These are phyloP conservation scores for Podila epicladia DNA, from an alignment of 192 early-diverging fungal genomes.

Conservation along the genomic window DNA sequence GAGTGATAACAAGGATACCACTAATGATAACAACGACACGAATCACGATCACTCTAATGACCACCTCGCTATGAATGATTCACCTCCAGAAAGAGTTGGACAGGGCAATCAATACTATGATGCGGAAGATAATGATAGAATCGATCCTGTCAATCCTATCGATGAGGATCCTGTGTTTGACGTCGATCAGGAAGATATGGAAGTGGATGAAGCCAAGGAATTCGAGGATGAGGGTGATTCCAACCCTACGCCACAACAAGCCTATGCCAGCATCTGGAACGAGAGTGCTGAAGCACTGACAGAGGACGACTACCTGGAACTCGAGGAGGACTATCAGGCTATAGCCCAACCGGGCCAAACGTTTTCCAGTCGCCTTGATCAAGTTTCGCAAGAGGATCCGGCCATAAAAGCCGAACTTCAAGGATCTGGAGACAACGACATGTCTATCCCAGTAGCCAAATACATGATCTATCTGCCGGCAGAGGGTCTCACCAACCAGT, in stretches of 20 bases:
- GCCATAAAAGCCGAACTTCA: neutral
- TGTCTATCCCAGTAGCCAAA: neutral
- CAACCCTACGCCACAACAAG: slow-evolving; percentile 11
- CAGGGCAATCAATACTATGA: neutral
- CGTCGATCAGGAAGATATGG: neutral
- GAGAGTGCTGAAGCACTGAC: slow-evolving; percentile 9
- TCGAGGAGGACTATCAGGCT: slow-evolving; percentile 22
- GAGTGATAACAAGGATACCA: neutral
- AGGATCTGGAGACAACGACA: slow-evolving; percentile 4
- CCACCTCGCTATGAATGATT: too few species aligned
- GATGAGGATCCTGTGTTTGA: neutral
- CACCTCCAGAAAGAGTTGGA: too few species aligned
- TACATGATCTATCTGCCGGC: slow-evolving; percentile 40
- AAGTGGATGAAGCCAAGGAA: neutral
- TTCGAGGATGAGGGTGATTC: neutral
- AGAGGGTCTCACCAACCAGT: slow-evolving; percentile 25
- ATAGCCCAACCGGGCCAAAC: neutral
- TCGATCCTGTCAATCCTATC: neutral
- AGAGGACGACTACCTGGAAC: slow-evolving; percentile 30
- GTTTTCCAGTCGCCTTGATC: neutral
- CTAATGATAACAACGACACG: neutral
- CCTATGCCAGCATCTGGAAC: slow-evolving; percentile 22
- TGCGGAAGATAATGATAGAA: neutral
- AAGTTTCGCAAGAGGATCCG: neutral
- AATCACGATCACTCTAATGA: slow-evolving; percentile 4